Percentiles rank a stretch among this genome's conserved stretches.
Evolutionary conservation across 2,329 filamentous ascomycete species (phyloP).

Genomic region (Colletotrichum horii): DNA sequence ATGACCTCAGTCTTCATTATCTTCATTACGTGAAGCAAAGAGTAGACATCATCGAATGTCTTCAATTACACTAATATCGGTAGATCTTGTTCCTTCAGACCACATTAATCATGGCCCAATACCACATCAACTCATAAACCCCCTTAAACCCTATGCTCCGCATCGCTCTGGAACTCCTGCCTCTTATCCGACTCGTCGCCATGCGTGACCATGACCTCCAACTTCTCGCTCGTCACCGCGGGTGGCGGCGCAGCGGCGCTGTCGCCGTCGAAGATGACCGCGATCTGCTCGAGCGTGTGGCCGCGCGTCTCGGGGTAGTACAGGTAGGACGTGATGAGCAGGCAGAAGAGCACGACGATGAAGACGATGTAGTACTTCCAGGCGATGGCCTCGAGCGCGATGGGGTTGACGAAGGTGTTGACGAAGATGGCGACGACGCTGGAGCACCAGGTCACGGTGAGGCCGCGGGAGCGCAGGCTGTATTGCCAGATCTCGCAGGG

Average conservation of each 20-base stretch:
- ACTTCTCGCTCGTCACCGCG: slow-evolving; percentile 4
- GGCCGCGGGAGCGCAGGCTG: slow-evolving; percentile 3
- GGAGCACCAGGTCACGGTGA: slow-evolving; percentile 13
- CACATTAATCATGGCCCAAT: background rate
- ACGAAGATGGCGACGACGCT: slow-evolving; percentile 13
- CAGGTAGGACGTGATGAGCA: slow-evolving; percentile 7
- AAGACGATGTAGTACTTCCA: slow-evolving; percentile 54
- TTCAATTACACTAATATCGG: background rate
- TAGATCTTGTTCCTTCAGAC: background rate
- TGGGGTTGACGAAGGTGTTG: slow-evolving; percentile 46
- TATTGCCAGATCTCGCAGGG: slow-evolving; percentile 19
- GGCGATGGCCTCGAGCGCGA: slow-evolving; percentile 42
- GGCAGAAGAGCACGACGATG: slow-evolving; percentile 33
- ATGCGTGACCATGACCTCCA: background rate
- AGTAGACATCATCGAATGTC: background rate
- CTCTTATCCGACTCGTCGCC: background rate
- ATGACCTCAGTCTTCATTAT: no score
- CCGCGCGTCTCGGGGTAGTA: slow-evolving; percentile 16
- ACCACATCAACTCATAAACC: background rate
- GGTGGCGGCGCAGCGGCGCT: background rate
- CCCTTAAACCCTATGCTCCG: background rate
- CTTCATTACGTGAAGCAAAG: no score
- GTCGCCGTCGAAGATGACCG: slow-evolving; percentile 16
- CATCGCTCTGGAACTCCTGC: background rate
- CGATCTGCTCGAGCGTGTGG: slow-evolving; percentile 19